phyloP scores from a whole-genome alignment of 2,329 filamentous ascomycete genomes.

The Pseudocercospora macadamiae region DNA sequence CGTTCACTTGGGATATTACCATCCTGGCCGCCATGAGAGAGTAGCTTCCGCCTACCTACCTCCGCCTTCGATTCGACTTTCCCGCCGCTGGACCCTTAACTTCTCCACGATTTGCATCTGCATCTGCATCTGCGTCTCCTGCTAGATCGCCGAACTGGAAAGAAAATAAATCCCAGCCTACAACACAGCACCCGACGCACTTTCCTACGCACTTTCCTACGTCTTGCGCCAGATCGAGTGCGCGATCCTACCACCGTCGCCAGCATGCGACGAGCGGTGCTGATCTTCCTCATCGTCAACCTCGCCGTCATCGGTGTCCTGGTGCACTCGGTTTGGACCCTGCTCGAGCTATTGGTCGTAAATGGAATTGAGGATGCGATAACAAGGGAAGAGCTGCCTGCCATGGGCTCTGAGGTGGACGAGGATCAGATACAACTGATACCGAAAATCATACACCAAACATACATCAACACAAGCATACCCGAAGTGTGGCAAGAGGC shows the following conservation, averaged over 20 bases:
- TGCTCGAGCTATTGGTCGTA: constrained; percentile 70
- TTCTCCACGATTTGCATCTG: background rate
- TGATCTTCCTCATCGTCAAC: constrained; percentile 68
- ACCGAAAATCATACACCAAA: constrained; percentile 78
- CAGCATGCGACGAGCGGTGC: constrained; percentile 62
- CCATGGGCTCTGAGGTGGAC: constrained; percentile 59
- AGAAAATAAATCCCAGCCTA: background rate
- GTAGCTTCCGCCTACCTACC: background rate
- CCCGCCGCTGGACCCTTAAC: background rate
- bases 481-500: constrained; percentile 67
- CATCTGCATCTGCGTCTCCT: too few species aligned
- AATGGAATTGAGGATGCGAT: constrained; percentile 70
- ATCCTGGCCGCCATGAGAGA: background rate
- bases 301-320: constrained; percentile 65
- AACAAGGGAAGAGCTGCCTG: constrained; percentile 65
- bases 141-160: background rate
- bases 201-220: background rate
- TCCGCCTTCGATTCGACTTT: background rate
- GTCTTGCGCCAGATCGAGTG: background rate
- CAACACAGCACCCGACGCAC: background rate
- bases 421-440: constrained; percentile 60
- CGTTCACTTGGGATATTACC: too few species aligned
- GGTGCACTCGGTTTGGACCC: constrained; percentile 69
- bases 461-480: constrained; percentile 71
- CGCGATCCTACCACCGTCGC: constrained; percentile 18